Evolutionary conservation across 2,329 filamentous ascomycete genomes (phyloP), one percentile per base, ranked within the genome.

Genomic region (Emmonsiellopsis sp.): DNA sequence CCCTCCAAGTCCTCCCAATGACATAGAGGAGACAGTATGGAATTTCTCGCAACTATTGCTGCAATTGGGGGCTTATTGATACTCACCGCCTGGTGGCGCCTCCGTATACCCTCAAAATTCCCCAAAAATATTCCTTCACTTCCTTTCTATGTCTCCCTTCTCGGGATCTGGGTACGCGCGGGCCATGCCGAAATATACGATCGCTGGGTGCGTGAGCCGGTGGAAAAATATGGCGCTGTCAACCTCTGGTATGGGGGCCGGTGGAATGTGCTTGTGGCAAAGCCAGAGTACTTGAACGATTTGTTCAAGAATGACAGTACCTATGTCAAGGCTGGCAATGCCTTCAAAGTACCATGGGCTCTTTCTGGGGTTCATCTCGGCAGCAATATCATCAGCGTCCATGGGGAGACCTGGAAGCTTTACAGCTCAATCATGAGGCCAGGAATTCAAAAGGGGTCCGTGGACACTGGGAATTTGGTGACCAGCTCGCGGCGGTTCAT

Each of bases 181-280:
- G 46, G 46, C 11, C 46, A 49, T 5, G 46, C 37, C 39, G 11
- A 49, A 11, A 49, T 49, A 49, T 49, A 49, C 21, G 46, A 49
- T 36, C 46, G 34, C 34, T 49, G 46, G 46, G 9, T 49, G 36
- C 46, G 46, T 5, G 46, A 49, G 3, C 36, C 46, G 34, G 17
- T 49, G 4, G 63, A 66, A 33, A 55, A 61, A 42, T 56, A 68
- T 49, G 64, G 76, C 3, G 75, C 74, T 1, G 75, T 77, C 14
- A 71, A 75, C 53, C 63, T 78, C 32, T 78, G 74, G 64, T 77
- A 77, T 36, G 75, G 70, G 1, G 74, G 72, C 0, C 69, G 68
- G 42, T 78, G 76, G 76, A 77, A 74, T 46, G 64, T 78, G 2
- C 62, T 78, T 9, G 70, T 77, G 0, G 71, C 71, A 46, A 68